Evolutionary conservation across 257 asterid species (phyloP).

Genomic region (Nicotiana benthamiana): DNA sequence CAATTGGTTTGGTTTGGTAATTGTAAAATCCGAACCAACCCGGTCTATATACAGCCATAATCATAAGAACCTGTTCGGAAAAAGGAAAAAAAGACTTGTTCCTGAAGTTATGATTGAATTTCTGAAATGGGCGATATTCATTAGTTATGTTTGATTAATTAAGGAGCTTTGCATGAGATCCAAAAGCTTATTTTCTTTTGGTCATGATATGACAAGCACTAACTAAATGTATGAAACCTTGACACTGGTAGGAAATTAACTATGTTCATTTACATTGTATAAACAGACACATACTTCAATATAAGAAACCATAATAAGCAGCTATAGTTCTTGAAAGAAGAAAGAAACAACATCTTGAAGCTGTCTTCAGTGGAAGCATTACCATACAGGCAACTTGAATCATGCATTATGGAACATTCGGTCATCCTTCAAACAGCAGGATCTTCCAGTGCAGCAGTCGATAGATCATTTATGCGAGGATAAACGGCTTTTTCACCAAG

Average conservation of each 20-base stretch:
- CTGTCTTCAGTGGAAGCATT: not conserved
- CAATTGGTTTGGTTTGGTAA: too few species aligned
- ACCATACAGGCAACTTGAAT: not conserved
- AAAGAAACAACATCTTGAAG: not conserved
- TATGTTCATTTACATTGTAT: not conserved
- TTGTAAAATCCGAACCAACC: too few species aligned
- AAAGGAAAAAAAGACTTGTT: not conserved
- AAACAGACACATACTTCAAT: not conserved
- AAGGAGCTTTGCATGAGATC: too few species aligned
- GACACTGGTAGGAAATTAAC: not conserved
- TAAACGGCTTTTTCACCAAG: slow-evolving; percentile 68
- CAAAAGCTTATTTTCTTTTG: not conserved
- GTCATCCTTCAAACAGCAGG: slow-evolving; percentile 39
- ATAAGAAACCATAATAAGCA: not conserved
- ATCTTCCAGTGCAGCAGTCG: slow-evolving; percentile 68
- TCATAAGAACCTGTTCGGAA: not conserved
- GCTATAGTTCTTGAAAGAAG: not conserved
- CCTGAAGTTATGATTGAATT: not conserved
- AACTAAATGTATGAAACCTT: not conserved
- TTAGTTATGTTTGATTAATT: too few species aligned
- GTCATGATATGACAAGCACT: not conserved
- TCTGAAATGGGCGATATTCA: not conserved
- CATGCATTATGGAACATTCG: not conserved
- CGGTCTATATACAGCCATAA: too few species aligned
- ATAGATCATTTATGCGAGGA: slow-evolving; percentile 65